Base-by-base conservation (phyloP, 139 green algal species). In the Pedinophyceae sp. region DNA sequence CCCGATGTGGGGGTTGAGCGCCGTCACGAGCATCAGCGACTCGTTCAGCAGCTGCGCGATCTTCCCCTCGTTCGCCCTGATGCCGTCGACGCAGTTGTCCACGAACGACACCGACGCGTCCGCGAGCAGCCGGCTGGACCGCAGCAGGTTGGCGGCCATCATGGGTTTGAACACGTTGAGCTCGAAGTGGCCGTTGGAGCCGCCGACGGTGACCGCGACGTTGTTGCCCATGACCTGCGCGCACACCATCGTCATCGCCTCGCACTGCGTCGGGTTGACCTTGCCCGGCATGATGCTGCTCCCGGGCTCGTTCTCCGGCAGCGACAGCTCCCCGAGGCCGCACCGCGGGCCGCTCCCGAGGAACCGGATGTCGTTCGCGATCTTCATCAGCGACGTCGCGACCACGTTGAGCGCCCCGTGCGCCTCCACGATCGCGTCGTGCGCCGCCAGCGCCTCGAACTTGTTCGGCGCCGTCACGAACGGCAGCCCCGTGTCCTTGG, bases 181-280 rank as follows among this genome's bases (percentile, higher is more conserved):
- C 70, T 97, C 83, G 74, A 95, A 94, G 56, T 94, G 84, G 19
- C 86, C 84, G 17, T 72, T 74, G 56, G 69, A 69, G 26, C 82
- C 86, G 16, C 75, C 89, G 13, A 95, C 47, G 26, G 57, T 79
- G 46, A 88, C 61, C 5, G 74, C 84, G 3, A 80, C 59, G 64
- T 94, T 53, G 67, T 97, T 95, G 59, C 89, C 89, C 72, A 96
- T 93, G 19, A 96, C 83, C 72, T 86, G 55, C 13, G 73, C 71
- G 59, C 76, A 90, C 29, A 95, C 87, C 86, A 95, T 94, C 24
- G 83, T 93, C 48, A 95, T 51, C 0, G 85, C 86, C 67, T 98
- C 89, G 62, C 81, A 94, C 72, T 97, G 89, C 25, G 89, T 98
- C 20, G 89, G 89, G 72, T 97, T 97, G 55, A 97, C 89, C 60